These are phyloP conservation scores for Conticribra weissflogii DNA, from an alignment of 108 stramenopile genomes.

Conservation along the genomic window DNA sequence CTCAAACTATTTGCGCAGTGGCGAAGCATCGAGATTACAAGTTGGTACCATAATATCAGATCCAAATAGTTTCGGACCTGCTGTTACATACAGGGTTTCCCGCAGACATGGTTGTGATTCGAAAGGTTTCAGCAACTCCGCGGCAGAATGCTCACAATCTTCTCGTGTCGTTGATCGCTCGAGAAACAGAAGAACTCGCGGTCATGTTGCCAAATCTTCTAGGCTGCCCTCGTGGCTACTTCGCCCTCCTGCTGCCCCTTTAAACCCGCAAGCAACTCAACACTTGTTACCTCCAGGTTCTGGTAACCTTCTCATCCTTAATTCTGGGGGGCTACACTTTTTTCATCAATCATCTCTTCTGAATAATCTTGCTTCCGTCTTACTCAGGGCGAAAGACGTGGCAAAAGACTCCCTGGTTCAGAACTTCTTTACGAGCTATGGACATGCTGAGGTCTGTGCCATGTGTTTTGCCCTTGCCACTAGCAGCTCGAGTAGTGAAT, in stretches of 20 bases:
- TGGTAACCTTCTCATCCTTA: slow-evolving; percentile 58
- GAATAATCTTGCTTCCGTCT: slow-evolving; percentile 52
- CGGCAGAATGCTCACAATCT: slow-evolving; percentile 41
- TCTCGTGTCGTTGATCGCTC: neutral
- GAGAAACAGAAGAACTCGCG: slow-evolving; percentile 15
- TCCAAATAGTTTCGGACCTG: slow-evolving; percentile 20
- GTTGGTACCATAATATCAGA: slow-evolving; percentile 26
- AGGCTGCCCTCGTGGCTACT: slow-evolving; percentile 74
- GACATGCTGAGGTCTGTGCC: slow-evolving; percentile 80
- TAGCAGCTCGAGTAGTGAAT: slow-evolving; percentile 41
- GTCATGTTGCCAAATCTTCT: slow-evolving; percentile 52
- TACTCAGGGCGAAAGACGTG: slow-evolving; percentile 62
- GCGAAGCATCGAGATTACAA: slow-evolving; percentile 23
- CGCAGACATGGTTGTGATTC: slow-evolving; percentile 45
- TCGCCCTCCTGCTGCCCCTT: slow-evolving; percentile 62
- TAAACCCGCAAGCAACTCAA: slow-evolving; percentile 64
- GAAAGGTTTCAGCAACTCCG: slow-evolving; percentile 71
- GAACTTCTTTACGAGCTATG: slow-evolving; percentile 77
- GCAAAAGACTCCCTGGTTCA: slow-evolving; percentile 57
- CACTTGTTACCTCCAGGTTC: slow-evolving; percentile 51
- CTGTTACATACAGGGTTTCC: slow-evolving; percentile 41
- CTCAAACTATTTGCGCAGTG: slow-evolving; percentile 49
- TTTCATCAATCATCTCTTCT: slow-evolving; percentile 62
- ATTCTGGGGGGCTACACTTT: slow-evolving; percentile 79
- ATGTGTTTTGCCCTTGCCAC: slow-evolving; percentile 79